Base-by-base conservation (phyloP, 2,329 filamentous ascomycete genomes). In the Phaeosphaeriaceae sp. region DNA sequence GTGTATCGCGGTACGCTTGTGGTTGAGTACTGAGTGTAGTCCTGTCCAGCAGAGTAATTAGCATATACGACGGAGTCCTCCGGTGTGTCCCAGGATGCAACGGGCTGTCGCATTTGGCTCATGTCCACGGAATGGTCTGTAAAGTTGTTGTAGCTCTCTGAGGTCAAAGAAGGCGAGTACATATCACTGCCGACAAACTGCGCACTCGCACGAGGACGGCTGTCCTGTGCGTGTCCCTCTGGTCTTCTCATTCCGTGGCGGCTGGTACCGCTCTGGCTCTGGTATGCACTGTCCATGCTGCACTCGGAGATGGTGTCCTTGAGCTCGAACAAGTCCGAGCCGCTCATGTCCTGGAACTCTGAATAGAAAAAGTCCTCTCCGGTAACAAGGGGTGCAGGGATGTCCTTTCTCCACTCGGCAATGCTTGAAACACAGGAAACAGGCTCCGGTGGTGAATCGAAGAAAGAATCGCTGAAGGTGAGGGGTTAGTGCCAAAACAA, bases 201-300 rank as follows among this genome's bases (percentile, higher is more conserved):
- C 53, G 66, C 72, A 60, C 64, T 68, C 62, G 74, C 66, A 15
- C 64, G 69, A 54, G 58, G 66, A 58, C 66, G 70, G 59, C 59
- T 68, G 13, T 78, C 74, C 66, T 76, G 74, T 63, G 67, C 22
- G 56, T 61, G 67, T 61, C 66, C 66, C 54, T 74, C 72, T 51
- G 69, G 56, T 59, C 68, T 66, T 52, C 64, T 62, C 49, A 65
- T 60, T 63, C 69, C 69, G 58, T 70, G 70, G 69, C 69, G 70
- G 71, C 68, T 74, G 67, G 75, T 70, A 63, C 77, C 73, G 56
- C 67, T 71, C 66, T 78, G 76, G 66, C 77, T 79, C 55, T 78
- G 74, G 59, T 80, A 79, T 58, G 76, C 71, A 66, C 77, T 79
- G 67, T 80, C 77, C 77, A 80, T 79, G 69, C 76, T 78, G 69